Evolutionary conservation across 306 rosid species (phyloP).

Genomic region (Quercus variabilis): DNA sequence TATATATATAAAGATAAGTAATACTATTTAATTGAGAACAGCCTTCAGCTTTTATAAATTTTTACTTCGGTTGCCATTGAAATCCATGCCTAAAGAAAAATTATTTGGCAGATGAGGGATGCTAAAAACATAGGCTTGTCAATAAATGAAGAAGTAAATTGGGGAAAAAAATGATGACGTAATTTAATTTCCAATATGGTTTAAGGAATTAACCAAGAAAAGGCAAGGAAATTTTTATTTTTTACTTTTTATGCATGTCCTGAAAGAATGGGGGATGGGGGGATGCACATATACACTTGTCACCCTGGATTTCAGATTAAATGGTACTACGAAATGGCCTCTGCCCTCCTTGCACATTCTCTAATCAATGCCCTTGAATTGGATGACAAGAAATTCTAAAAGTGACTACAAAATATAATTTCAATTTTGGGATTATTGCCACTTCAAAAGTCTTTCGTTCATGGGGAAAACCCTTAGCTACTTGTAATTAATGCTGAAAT

Average conservation of each 20-base stretch:
- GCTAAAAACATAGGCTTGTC: not conserved
- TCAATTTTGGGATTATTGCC: not conserved
- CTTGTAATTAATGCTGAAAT: not conserved
- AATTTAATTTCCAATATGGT: not conserved
- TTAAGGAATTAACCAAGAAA: not conserved
- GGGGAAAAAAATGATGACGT: not conserved
- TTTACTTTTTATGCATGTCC: not conserved
- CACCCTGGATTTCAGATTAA: not conserved
- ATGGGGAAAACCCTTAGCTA: not conserved
- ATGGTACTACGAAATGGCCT: not conserved
- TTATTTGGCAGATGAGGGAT: not conserved
- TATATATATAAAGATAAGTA: not conserved
- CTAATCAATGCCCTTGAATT: not conserved
- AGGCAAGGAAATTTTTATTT: not conserved
- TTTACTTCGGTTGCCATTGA: constrained; percentile 3
- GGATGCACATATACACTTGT: not conserved
- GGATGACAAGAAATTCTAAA: not conserved
- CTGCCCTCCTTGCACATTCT: not conserved
- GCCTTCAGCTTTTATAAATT: not conserved
- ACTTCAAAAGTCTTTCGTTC: not conserved
- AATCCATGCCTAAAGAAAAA: not conserved
- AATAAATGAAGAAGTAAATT: too few species aligned
- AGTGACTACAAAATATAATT: not conserved
- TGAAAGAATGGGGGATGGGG: not conserved
- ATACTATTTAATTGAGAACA: not conserved